phyloP scores from a whole-genome alignment of 768 basidiomycete genomes.

The Rhodotorula graminis region DNA sequence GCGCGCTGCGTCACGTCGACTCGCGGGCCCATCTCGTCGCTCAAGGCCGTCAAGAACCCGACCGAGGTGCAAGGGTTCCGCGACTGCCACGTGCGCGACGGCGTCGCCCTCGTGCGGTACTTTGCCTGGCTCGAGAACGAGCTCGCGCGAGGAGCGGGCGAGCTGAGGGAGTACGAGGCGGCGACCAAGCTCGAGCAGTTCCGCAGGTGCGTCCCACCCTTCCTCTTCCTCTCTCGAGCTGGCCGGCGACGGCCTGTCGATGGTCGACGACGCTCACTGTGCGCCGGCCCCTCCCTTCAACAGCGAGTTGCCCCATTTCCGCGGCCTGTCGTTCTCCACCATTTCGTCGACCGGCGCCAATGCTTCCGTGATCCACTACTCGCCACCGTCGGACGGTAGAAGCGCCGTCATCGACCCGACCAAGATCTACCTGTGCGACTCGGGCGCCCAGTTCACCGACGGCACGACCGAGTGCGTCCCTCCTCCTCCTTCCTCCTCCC shows the following conservation, averaged over 20 bases:
- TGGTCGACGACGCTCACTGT: neutral
- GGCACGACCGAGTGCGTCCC: conserved; percentile 76
- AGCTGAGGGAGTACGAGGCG: conserved; percentile 70
- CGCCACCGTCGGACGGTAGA: conserved; percentile 62
- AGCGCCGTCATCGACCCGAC: conserved; percentile 63
- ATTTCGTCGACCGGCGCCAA: conserved; percentile 92
- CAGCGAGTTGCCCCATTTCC: conserved; percentile 73
- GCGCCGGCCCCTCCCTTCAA: neutral
- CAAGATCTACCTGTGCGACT: conserved; percentile 74
- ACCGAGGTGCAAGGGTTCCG: conserved; percentile 82
- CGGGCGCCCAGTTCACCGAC: conserved; percentile 78
- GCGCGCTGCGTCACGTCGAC: conserved; percentile 59
- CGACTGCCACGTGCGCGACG: conserved; percentile 80
- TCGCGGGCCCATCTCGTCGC: conserved; percentile 49
- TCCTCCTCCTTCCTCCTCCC: neutral
- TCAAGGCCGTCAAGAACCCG: conserved; percentile 49
- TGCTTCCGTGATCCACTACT: conserved; percentile 92
- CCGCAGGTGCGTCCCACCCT: conserved; percentile 58
- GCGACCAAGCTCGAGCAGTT: conserved; percentile 73
- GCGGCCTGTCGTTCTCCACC: conserved; percentile 81
- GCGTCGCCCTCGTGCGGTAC: conserved; percentile 70
- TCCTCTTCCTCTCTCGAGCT: neutral
- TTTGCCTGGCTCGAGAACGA: conserved; percentile 93
- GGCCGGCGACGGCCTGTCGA: neutral
- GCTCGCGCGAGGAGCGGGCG: conserved; percentile 56